A percentile compares a stretch with the other conserved stretches of the same genome.
Evolutionary conservation across 441 rosid species (phyloP).

Genomic region (Hura crepitans): DNA sequence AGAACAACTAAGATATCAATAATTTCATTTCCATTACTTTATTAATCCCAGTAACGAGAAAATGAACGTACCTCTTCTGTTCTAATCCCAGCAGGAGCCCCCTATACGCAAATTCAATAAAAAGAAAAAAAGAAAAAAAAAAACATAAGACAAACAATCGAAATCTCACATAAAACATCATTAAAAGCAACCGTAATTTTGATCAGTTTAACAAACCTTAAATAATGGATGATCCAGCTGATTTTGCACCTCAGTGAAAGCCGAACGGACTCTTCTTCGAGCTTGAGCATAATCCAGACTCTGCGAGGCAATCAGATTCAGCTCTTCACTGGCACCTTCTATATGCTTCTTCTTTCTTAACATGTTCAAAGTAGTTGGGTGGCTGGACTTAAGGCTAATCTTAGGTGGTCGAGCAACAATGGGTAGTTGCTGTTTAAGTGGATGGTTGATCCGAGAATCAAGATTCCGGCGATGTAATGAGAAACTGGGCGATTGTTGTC

Average conservation of each 20-base stretch:
- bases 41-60: background rate
- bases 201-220: slow-evolving; percentile 43
- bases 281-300: slow-evolving; percentile 70
- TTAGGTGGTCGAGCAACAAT: background rate
- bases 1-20: background rate
- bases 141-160: background rate
- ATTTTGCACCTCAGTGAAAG: slow-evolving; percentile 56
- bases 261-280: slow-evolving; percentile 66
- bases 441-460: slow-evolving; percentile 16
- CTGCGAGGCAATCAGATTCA: slow-evolving; percentile 62
- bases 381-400: slow-evolving; percentile 1
- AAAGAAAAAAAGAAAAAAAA: too few species aligned
- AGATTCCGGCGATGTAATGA: slow-evolving; percentile 20
- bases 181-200: background rate
- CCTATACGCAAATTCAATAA: slow-evolving; percentile 36
- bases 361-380: slow-evolving; percentile 23
- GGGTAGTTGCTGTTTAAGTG: slow-evolving; percentile 21
- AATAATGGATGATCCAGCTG: slow-evolving; percentile 82
- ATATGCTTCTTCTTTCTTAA: slow-evolving; percentile 33
- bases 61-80: slow-evolving; percentile 64
- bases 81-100: slow-evolving; percentile 69
- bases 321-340: slow-evolving; percentile 58
- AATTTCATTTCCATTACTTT: background rate
- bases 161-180: slow-evolving; percentile 3
- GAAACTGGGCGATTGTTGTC: slow-evolving; percentile 20